Base-by-base conservation (phyloP, 306 rosid species). In the Delonix regia region DNA sequence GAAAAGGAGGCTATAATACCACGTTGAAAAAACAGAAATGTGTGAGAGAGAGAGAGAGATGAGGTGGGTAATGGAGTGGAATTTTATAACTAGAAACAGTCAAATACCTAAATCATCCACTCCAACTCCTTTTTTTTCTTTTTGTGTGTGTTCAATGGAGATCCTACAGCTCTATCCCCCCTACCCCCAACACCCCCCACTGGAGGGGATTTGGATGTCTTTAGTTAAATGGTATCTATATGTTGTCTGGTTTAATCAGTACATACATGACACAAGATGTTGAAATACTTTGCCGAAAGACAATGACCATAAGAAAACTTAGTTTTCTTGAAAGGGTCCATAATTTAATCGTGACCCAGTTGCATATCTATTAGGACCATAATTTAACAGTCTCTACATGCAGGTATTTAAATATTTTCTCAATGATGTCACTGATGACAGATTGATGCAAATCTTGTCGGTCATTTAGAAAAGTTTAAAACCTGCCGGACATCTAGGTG, bases 361-460 rank as follows among this genome's bases (percentile, higher is more conserved):
- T n/a, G n/a, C n/a, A 34, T 12, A 10, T 7, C 42, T 25, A 5
- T 42, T 36, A 9, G 16, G 30, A 44, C 42, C n/a, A 39, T 44
- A n/a, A 10, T 36, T 76, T 83, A 47, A 83, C 60, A 67, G 27
- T 73, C 49, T 83, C 68, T 73, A 12, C 65, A 7, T 85, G 78
- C 78, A 96, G 99, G 97, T 93, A 69, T 96, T 91, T 79, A 96
- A 90, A 86, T 86, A 78, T 68, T 96, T 96, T 76, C 90, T 96
- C 78, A 77, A 38, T 64, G 89, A 85, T 48, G 83, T 90, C 70
- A 93, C 94, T 1, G 89, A 87, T 82, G 96, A 93, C 78, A 92
- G 94, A 57, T 78, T 96, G 75, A 80, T 90, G 81, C 90, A 81
- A 71, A 93, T 96, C 96, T 77, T 96, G 86, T 90, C 90, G 71